phyloP scores from a whole-genome alignment of 73 alveolate genomes.

The Paramecium caudatum region DNA sequence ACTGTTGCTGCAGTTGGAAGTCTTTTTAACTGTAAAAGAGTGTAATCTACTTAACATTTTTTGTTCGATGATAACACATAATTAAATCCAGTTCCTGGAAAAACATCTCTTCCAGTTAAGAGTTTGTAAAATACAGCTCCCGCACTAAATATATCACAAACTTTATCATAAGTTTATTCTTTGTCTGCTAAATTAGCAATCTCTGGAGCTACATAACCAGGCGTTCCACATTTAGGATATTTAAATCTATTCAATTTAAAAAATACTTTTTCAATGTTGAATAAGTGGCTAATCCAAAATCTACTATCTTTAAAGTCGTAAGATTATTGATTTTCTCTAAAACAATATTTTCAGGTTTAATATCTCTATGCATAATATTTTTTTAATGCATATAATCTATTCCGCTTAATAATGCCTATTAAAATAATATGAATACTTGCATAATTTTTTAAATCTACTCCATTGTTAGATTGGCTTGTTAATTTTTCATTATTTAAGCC shows the following conservation, averaged over 20 bases:
- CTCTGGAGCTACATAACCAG: constrained; percentile 89
- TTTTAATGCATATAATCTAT: constrained; percentile 67
- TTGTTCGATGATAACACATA: not conserved
- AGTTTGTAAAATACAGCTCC: constrained; percentile 72
- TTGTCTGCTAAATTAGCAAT: constrained; percentile 74
- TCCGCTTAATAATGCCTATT: constrained; percentile 68
- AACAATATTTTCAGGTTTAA: constrained; percentile 62
- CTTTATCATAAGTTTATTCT: constrained; percentile 45
- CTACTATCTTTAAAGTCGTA: constrained; percentile 71
- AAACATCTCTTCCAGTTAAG: constrained; percentile 42
- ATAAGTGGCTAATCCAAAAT: constrained; percentile 76
- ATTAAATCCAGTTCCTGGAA: constrained; percentile 61
- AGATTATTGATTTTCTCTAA: constrained; percentile 34
- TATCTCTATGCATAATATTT: constrained; percentile 76
- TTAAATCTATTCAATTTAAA: not conserved
- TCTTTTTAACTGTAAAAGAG: not conserved
- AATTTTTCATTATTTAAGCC: constrained; percentile 36
- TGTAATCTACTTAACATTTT: not conserved
- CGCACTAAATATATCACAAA: constrained; percentile 72
- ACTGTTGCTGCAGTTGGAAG: not conserved
- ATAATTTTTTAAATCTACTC: constrained; percentile 65
- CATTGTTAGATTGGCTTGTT: constrained; percentile 13
- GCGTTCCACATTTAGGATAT: constrained; percentile 80
- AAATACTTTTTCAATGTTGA: constrained; percentile 56
- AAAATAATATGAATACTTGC: constrained; percentile 4